These are phyloP conservation scores for Globisporangium splendens DNA, from an alignment of 352 stramenopile species.

Conservation along the genomic window DNA sequence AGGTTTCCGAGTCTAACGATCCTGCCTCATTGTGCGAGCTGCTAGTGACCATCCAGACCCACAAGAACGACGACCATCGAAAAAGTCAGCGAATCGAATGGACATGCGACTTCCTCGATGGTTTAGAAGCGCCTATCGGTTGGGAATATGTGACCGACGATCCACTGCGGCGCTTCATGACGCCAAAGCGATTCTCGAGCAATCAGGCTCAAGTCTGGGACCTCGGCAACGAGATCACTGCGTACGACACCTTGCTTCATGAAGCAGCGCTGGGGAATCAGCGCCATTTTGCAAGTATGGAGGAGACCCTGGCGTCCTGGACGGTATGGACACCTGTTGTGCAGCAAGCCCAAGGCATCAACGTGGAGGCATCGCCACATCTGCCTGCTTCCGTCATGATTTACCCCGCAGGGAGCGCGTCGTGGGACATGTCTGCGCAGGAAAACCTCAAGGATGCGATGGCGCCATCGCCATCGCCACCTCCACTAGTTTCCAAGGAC, in stretches of 20 bases:
- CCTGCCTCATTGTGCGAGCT: slow-evolving; percentile 17
- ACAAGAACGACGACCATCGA: slow-evolving; percentile 13
- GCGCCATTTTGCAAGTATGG: slow-evolving; percentile 42
- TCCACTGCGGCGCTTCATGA: slow-evolving; percentile 6
- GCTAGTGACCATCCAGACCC: slow-evolving; percentile 32
- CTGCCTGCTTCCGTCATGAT: not conserved
- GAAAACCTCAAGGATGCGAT: not conserved
- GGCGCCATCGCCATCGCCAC: not conserved
- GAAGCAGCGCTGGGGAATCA: slow-evolving; percentile 19
- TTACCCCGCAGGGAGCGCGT: slow-evolving; percentile 1
- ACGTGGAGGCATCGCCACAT: not conserved
- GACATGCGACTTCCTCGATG: slow-evolving; percentile 26
- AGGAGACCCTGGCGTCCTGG: slow-evolving; percentile 65
- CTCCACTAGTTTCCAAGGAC: not conserved
- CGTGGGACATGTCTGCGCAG: not conserved
- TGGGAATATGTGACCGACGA: slow-evolving; percentile 10
- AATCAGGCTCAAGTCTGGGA: slow-evolving; percentile 14
- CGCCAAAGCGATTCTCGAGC: not conserved
- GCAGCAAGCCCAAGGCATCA: slow-evolving; percentile 16
- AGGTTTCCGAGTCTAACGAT: not conserved
- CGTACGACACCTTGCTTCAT: slow-evolving; percentile 32
- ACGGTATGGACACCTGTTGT: slow-evolving; percentile 57
- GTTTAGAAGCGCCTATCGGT: not conserved
- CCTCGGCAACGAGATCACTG: slow-evolving; percentile 26
- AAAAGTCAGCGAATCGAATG: slow-evolving; percentile 32